Evolutionary conservation across 768 basidiomycete species (phyloP).

Genomic region (Tricholoma matsutake): DNA sequence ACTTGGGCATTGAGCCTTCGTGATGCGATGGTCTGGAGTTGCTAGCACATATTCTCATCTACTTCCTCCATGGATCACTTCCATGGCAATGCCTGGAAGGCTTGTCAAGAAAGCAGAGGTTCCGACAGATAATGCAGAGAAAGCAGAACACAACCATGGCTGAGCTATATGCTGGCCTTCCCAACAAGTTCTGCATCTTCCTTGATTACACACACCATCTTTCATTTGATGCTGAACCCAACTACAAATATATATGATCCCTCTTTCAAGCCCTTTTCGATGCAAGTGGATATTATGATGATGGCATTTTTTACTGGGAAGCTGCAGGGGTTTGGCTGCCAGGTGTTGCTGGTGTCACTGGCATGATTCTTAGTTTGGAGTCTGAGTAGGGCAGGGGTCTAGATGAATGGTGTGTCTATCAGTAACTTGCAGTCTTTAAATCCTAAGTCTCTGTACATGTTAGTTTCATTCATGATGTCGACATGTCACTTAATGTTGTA

Average conservation of each 20-base stretch:
- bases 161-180: too few relatives aligned
- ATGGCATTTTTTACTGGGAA: constrained; percentile 55
- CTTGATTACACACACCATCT: constrained; percentile 41
- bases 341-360: not conserved
- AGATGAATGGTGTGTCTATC: not conserved
- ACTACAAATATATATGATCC: constrained; percentile 58
- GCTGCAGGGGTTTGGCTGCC: not conserved
- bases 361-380: not conserved
- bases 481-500: not conserved
- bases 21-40: constrained; percentile 96
- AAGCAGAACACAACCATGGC: not conserved
- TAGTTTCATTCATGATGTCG: not conserved
- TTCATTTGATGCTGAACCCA: constrained; percentile 57
- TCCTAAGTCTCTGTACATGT: not conserved
- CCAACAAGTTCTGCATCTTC: too few relatives aligned
- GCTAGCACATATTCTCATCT: constrained; percentile 75
- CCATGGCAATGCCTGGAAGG: constrained; percentile 46
- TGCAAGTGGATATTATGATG: constrained; percentile 48
- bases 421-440: not conserved
- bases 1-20: constrained; percentile 83
- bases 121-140: too few relatives aligned
- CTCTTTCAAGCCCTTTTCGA: constrained; percentile 39
- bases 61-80: constrained; percentile 67
- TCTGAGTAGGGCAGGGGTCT: not conserved
- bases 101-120: constrained; percentile 1